A percentile compares a stretch with the other conserved stretches of the same genome.
Evolutionary conservation across 345 rosid genomes (phyloP).

Genomic region (Tarenaya hassleriana): DNA sequence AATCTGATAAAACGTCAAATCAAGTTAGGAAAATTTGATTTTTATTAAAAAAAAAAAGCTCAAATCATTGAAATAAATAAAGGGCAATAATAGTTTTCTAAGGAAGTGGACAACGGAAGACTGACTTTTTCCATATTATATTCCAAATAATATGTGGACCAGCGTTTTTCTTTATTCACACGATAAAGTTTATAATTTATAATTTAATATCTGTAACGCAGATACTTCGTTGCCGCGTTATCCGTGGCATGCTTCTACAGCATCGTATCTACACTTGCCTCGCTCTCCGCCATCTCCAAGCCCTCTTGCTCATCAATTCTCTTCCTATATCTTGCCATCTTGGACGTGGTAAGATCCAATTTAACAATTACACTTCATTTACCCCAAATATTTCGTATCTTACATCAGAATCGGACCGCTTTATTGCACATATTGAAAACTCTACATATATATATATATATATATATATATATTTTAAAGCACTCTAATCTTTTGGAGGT

Average conservation of each 20-base stretch:
- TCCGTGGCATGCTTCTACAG: conserved; percentile 63
- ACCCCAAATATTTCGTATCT: background rate
- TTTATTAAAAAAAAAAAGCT: too few species aligned
- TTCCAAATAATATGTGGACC: background rate
- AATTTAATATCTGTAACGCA: conserved; percentile 30
- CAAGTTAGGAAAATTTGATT: too few species aligned
- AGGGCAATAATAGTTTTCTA: too few species aligned
- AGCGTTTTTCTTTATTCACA: background rate
- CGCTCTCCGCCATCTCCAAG: conserved; percentile 38
- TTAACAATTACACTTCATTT: background rate
- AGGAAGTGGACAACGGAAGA: too few species aligned
- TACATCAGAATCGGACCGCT: background rate
- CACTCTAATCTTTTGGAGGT: too few species aligned
- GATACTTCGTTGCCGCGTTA: conserved; percentile 67
- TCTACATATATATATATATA: too few species aligned
- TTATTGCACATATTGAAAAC: too few species aligned
- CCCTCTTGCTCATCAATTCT: conserved; percentile 32
- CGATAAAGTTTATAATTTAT: background rate
- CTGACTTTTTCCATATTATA: background rate
- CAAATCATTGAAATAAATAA: too few species aligned
- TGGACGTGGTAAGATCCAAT: conserved; percentile 47
- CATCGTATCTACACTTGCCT: conserved; percentile 42
- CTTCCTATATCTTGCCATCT: conserved; percentile 41
- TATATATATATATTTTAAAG: too few species aligned
- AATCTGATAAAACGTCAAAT: too few species aligned